Evolutionary conservation across 2,329 filamentous ascomycete species (phyloP).

Genomic region (Paraphoma sp.): DNA sequence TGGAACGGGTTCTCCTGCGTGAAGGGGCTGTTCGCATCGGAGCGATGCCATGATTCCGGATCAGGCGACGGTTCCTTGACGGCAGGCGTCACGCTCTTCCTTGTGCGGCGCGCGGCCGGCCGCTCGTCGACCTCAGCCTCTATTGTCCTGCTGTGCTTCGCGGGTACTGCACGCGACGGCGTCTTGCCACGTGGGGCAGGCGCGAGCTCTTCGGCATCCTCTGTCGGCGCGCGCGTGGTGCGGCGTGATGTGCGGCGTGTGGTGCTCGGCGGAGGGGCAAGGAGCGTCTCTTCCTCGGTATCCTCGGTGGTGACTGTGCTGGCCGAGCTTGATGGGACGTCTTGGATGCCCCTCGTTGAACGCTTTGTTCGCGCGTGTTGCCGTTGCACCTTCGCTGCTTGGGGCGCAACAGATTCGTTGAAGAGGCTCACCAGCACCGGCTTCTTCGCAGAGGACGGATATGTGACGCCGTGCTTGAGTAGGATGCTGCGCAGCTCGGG

Average conservation of each 20-base stretch:
- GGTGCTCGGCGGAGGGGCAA: conserved; percentile 52
- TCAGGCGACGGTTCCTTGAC: conserved; percentile 54
- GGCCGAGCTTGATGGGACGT: conserved; percentile 70
- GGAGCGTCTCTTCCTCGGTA: conserved; percentile 52
- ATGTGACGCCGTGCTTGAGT: conserved; percentile 84
- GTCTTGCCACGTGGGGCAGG: conserved; percentile 36
- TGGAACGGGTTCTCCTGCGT: conserved; percentile 94
- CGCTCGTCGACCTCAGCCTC: conserved; percentile 45
- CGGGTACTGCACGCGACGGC: conserved; percentile 47
- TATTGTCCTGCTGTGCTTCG: conserved; percentile 51
- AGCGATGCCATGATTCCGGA: conserved; percentile 57
- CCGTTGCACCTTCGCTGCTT: conserved; percentile 77
- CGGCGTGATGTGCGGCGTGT: conserved; percentile 38
- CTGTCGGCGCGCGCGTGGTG: conserved; percentile 53
- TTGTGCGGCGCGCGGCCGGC: conserved; percentile 45
- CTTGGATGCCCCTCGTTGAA: conserved; percentile 82
- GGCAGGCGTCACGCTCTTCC: conserved; percentile 46
- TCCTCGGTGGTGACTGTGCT: conserved; percentile 63
- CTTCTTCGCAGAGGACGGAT: conserved; percentile 92
- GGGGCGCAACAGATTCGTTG: conserved; percentile 76
- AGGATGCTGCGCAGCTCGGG: conserved; percentile 90
- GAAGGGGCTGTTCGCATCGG: conserved; percentile 70
- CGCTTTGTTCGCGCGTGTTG: conserved; percentile 81
- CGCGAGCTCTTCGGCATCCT: conserved; percentile 26
- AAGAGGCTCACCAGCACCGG: conserved; percentile 85